Evolutionary conservation across 768 basidiomycete genomes (phyloP).

Genomic region (Neoboletus brunneissimus): DNA sequence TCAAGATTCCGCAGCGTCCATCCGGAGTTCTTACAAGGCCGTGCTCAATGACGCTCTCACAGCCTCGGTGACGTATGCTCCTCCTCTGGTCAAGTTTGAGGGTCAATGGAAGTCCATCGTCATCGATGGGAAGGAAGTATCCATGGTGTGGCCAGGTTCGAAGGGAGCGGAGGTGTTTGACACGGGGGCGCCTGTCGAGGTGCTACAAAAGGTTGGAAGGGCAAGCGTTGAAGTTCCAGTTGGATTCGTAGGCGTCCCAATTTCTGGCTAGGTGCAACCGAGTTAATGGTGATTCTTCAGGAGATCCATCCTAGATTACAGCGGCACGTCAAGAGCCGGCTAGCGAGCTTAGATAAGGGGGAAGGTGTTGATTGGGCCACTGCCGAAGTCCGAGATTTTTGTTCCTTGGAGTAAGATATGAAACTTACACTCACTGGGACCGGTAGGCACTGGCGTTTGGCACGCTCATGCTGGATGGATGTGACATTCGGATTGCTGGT

Average conservation of each 20-base stretch:
- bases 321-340: conserved; percentile 73
- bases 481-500: conserved; percentile 84
- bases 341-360: conserved; percentile 66
- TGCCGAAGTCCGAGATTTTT: conserved; percentile 59
- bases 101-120: conserved; percentile 57
- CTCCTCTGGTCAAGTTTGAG: conserved; percentile 54
- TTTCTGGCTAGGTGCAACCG: not conserved
- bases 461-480: conserved; percentile 76
- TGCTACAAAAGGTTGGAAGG: conserved; percentile 57
- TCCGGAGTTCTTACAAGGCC: conserved; percentile 58
- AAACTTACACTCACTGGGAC: not conserved
- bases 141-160: conserved; percentile 57
- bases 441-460: conserved; percentile 82
- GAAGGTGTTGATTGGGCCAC: conserved; percentile 86
- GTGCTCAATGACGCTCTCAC: conserved; percentile 63
- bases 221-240: conserved; percentile 62
- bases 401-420: not conserved
- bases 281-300: conserved; percentile 35
- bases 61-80: conserved; percentile 44
- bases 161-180: conserved; percentile 53
- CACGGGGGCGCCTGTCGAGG: conserved; percentile 60
- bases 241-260: conserved; percentile 55
- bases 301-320: conserved; percentile 77
- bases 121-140: conserved; percentile 14
- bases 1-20: conserved; percentile 41